Evolutionary conservation across 2,329 filamentous ascomycete species (phyloP).

Genomic region (Arthrobotrys musiformis): DNA sequence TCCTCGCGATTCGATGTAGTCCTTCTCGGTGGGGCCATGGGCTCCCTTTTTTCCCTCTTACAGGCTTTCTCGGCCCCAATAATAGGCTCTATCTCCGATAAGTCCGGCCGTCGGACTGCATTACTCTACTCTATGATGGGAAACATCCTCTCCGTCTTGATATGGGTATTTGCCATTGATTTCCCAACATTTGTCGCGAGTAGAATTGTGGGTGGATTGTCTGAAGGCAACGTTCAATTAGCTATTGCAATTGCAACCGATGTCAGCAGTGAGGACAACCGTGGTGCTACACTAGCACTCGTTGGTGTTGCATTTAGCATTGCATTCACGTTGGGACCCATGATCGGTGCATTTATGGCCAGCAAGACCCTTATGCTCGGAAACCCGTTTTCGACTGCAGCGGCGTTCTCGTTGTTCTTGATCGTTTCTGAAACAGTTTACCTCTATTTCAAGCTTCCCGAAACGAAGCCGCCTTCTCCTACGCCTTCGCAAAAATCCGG

Average conservation of each 20-base stretch:
- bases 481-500: conserved; percentile 59
- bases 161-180: conserved; percentile 93
- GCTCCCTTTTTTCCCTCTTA: conserved; percentile 90
- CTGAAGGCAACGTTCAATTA: conserved; percentile 95
- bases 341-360: conserved; percentile 86
- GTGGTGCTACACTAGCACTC: conserved; percentile 92
- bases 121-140: conserved; percentile 91
- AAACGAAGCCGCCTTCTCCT: conserved; percentile 78
- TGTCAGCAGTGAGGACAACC: conserved; percentile 84
- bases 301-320: conserved; percentile 97
- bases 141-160: conserved; percentile 89
- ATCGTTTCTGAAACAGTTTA: conserved; percentile 90
- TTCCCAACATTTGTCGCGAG: conserved; percentile 97
- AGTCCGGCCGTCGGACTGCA: conserved; percentile 80
- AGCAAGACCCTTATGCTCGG: conserved; percentile 77
- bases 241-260: conserved; percentile 97
- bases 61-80: conserved; percentile 92
- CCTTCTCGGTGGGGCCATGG: conserved; percentile 88
- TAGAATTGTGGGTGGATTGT: conserved; percentile 88
- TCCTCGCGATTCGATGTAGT: conserved; percentile 98
- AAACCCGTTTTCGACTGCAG: conserved; percentile 94
- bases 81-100: conserved; percentile 88
- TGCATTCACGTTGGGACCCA: conserved; percentile 95
- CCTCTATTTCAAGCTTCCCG: conserved; percentile 83
- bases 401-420: conserved; percentile 83